Evolutionary conservation across 257 asterid species (phyloP), one percentile per base, ranked within the genome.

Genomic region (Solanum etuberosum): DNA sequence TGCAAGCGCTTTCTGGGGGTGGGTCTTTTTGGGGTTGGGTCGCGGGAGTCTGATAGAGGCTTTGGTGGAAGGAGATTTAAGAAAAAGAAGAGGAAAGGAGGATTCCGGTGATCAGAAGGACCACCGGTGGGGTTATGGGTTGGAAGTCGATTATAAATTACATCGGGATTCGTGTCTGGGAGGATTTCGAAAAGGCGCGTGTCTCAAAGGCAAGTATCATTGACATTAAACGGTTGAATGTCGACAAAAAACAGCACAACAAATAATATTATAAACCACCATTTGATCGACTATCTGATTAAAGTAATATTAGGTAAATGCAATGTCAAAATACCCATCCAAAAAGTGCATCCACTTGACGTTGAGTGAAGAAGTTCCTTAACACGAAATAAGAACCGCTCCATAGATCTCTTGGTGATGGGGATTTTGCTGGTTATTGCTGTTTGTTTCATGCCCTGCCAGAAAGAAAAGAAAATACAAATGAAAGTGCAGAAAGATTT

Each of bases 391-490:
- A 95, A 85, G 87, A 95, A 95, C 37, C 98, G 93, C 88, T 95
- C 98, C 98, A 95, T 89, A 51, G 98, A 93, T 91, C 98, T 93
- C 94, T 93, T 95, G 70, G 98, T 93, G 21, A 93, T 92, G 81
- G 98, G 98, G 90, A 95, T 91, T 90, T 95, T 95, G 86, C 95
- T 89, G 59, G 97, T 92, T 90, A 95, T 92, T 85, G 93, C 90
- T 83, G 93, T 95, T 92, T 90, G 95, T 90, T 93, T 95, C 88
- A 93, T 86, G 88, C 98, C 98, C 97, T 93, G 88, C 89, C 86
- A 77, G 34, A 86, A 78, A 78, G 88, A 90, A 83, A 35, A 70
- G 87, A 40, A 54, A 48, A 86, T 61, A 77, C 80, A 54, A 25
- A 68, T 86, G 83, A 71, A 21, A 46, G 71, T 51, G 12, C 27